Percentiles rank a stretch among this genome's conserved stretches.
These are phyloP conservation scores for Hypoxylon sp. DNA, from an alignment of 2,329 filamentous ascomycete species.

Conservation along the genomic window DNA sequence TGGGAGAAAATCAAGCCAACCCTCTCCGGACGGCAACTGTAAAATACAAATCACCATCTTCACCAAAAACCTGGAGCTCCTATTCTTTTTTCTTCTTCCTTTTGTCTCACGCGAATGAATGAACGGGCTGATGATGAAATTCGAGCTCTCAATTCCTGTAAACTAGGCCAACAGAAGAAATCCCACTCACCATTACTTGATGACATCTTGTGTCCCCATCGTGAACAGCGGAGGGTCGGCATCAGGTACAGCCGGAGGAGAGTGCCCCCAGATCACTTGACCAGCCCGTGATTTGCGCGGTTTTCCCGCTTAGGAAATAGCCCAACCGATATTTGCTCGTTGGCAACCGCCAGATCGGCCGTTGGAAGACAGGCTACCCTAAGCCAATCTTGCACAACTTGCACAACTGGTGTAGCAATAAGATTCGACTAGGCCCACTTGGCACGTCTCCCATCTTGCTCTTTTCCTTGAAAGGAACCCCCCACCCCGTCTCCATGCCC, in stretches of 20 bases:
- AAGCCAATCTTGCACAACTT: slow-evolving; percentile 22
- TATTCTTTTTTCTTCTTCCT: slow-evolving; percentile 18
- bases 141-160: slow-evolving; percentile 20
- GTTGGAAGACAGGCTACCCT: slow-evolving; percentile 8
- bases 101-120: slow-evolving; percentile 19
- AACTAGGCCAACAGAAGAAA: slow-evolving; percentile 28
- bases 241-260: slow-evolving; percentile 14
- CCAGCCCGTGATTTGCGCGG: slow-evolving; percentile 41
- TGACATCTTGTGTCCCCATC: slow-evolving; percentile 17
- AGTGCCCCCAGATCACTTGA: slow-evolving; percentile 35
- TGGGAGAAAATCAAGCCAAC: slow-evolving; percentile 50
- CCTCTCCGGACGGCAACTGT: slow-evolving; percentile 41
- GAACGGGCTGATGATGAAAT: slow-evolving; percentile 20
- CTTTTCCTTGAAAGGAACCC: slow-evolving; percentile 22
- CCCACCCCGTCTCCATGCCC: slow-evolving; percentile 31
- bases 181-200: slow-evolving; percentile 36
- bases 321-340: slow-evolving; percentile 4
- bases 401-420: slow-evolving; percentile 18
- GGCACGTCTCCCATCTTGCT: slow-evolving; percentile 19
- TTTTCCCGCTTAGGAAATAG: slow-evolving; percentile 36
- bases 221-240: no score
- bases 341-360: not conserved
- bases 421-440: slow-evolving; percentile 33
- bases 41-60: slow-evolving; percentile 50
- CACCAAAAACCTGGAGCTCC: slow-evolving; percentile 28